Evolutionary conservation across 2,329 filamentous ascomycete species (phyloP), one percentile per base, ranked within the genome.

Genomic region (Ophiostoma angusticollis): DNA sequence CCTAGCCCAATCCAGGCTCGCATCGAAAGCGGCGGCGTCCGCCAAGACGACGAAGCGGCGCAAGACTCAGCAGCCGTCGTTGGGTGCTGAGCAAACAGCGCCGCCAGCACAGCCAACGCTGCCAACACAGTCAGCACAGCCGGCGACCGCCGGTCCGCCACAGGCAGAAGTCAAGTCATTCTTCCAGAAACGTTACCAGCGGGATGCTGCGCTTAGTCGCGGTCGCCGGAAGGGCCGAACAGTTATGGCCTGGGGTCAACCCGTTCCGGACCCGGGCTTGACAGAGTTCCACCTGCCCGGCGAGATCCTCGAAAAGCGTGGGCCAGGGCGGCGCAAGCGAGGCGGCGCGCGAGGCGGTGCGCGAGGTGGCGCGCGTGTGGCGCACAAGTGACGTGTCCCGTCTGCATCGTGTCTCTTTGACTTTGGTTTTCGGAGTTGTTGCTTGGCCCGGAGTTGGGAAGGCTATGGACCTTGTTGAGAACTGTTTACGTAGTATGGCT

Each of bases 91-190:
- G n/a, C 28, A 31, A 3, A 4, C 21, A 2, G 14, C 30, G 8
- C 36, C 29, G 9, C 17, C 37, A 2, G 16, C 17, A 3, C 12
- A 7, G 13, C 30, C 16, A 18, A n/a, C 19, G 23, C 13, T 16
- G 11, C 22, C 5, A n/a, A n/a, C n/a, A n/a, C n/a, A n/a, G 16
- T 16, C 30, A 11, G 18, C 48, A 9, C 43, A 47, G 19, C 28
- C 46, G 25, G 47, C 48, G 11, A 49, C 51, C n/a, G 49, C 48
- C 13, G 47, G 60, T 14, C 52, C 58, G 21, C 61, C 63, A 9
- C 58, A 58, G 2, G 72, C 68, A 42, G 80, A 83, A 27, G 86
- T 95, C 53, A 80, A 67, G n/a, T 93, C 84, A 0, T 95, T 95
- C 62, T 96, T 86, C 55, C 58, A 70, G 14, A 86, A 91, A 59